phyloP scores from a whole-genome alignment of 805 yeast species.

The Schwanniomyces yamadae region DNA sequence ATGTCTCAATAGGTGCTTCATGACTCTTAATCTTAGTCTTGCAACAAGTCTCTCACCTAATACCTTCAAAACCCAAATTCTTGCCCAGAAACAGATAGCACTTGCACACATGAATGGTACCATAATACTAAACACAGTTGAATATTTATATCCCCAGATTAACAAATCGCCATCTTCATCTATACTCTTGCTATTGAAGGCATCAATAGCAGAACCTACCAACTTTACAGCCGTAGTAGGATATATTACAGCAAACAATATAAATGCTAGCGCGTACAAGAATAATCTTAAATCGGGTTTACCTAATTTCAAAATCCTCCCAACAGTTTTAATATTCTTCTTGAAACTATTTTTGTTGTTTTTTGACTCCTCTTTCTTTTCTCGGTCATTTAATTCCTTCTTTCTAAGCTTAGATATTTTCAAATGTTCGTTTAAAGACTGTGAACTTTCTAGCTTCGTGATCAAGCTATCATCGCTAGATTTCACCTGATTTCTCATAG shows the following conservation, averaged over 20 bases:
- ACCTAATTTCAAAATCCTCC: constrained; percentile 38
- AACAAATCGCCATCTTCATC: constrained; percentile 40
- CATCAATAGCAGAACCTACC: constrained; percentile 45
- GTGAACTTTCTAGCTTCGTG: constrained; percentile 4
- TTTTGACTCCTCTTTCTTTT: constrained; percentile 31
- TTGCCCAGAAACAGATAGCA: constrained; percentile 48
- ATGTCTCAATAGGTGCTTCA: constrained; percentile 43
- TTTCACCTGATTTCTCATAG: background rate
- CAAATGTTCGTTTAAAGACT: constrained; percentile 28
- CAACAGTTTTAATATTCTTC: constrained; percentile 36
- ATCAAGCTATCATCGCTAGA: background rate
- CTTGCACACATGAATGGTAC: constrained; percentile 43
- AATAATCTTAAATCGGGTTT: constrained; percentile 39
- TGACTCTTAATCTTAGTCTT: constrained; percentile 38
- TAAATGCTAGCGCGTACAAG: constrained; percentile 39
- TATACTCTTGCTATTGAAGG: constrained; percentile 31
- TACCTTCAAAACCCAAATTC: constrained; percentile 42
- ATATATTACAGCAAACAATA: constrained; percentile 42
- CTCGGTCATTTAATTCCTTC: constrained; percentile 27
- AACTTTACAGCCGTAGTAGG: constrained; percentile 44
- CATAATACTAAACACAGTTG: constrained; percentile 41
- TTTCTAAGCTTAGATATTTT: constrained; percentile 25
- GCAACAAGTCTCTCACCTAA: constrained; percentile 47
- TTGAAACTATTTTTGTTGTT: constrained; percentile 27
- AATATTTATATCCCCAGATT: constrained; percentile 45